Conservation (phyloP, 306 rosid species). For the Trifolium repens region DNA sequence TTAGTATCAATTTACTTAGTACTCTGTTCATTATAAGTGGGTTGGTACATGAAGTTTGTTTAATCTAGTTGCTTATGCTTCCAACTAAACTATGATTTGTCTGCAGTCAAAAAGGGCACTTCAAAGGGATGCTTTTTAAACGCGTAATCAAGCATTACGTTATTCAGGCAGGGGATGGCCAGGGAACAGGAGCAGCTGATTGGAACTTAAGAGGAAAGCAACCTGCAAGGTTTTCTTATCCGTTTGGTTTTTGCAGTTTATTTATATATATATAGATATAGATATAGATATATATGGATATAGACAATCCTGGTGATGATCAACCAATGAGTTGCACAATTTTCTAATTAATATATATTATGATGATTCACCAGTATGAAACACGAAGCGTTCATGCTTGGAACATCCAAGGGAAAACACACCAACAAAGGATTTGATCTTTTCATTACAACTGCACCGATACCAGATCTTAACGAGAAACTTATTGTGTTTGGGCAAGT, state of each 20-base stretch:
- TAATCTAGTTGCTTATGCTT: conserved; percentile 19
- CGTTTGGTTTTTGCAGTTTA: conserved; percentile 25
- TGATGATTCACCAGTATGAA: conserved; percentile 61
- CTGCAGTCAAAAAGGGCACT: conserved; percentile 87
- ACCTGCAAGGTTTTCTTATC: conserved; percentile 50
- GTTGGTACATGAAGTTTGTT: conserved; percentile 31
- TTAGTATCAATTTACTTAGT: conserved; percentile 18
- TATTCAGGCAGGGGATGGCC: conserved; percentile 81
- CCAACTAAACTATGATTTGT: conserved; percentile 31
- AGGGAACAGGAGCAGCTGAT: conserved; percentile 73
- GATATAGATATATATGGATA: conserved; percentile 2
- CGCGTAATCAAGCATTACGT: conserved; percentile 83
- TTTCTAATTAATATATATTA: conserved; percentile 33
- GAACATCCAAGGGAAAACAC: conserved; percentile 81
- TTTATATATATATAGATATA: too few species aligned
- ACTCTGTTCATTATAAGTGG: conserved; percentile 5
- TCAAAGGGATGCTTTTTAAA: conserved; percentile 81
- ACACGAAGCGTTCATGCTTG: conserved; percentile 94
- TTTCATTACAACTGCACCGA: conserved; percentile 96
- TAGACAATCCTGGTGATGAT: conserved; percentile 6
- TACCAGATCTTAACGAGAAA: conserved; percentile 89
- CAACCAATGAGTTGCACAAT: conserved; percentile 16
- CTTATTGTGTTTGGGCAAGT: conserved; percentile 87
- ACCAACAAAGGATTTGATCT: conserved; percentile 77
- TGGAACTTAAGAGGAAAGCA: conserved; percentile 86